Base-by-base conservation (phyloP, 192 early-diverging fungal genomes). In the Phlyctochytrium bullatum region DNA sequence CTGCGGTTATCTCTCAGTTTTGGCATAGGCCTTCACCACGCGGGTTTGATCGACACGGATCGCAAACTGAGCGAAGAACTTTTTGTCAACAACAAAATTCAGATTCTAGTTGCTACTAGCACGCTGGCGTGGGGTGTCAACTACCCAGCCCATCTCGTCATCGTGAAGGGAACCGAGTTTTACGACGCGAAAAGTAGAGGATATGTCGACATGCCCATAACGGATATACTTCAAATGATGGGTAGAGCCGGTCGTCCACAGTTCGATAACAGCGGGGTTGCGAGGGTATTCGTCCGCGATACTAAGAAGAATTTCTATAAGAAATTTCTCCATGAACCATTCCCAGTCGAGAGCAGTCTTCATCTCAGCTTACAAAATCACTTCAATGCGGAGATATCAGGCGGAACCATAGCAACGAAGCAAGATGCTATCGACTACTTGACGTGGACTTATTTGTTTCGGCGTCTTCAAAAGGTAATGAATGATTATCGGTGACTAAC, bases 161-260 rank as follows among this genome's bases (percentile, higher is more conserved):
- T 98, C 29, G 87, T 99, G 57, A 98, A 97, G 76, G 98, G 98
- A 20, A 99, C 98, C 0, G 96, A 99, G 77, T 98, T 83, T 63
- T 99, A 89, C 72, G 95, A 99, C 70, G 92, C 92, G 53, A 93
- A 92, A 69, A 80, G 85, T 16, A 83, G 87, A 20, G 88, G 90
- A 0, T 99, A 98, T 71, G 93, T 96, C 10, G 98, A 99, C 67
- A 94, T 92, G 66, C 96, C 95, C 0, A 94, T 98, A 62, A 97
- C 98, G 4, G 96, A 99, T 74, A 91, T 99, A 3, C 77, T 98
- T 51, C 98, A 98, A 76, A 99, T 98, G 96, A 94, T 99, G 87
- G 98, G 96, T 23, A 90, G 95, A 65, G 98, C 98, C 3, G 95
- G 91, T 52, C 87, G 98, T 50, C 95, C 94, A 6, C 95, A 97